Evolutionary conservation across 441 rosid species (phyloP).

Genomic region (Corymbia calophylla): DNA sequence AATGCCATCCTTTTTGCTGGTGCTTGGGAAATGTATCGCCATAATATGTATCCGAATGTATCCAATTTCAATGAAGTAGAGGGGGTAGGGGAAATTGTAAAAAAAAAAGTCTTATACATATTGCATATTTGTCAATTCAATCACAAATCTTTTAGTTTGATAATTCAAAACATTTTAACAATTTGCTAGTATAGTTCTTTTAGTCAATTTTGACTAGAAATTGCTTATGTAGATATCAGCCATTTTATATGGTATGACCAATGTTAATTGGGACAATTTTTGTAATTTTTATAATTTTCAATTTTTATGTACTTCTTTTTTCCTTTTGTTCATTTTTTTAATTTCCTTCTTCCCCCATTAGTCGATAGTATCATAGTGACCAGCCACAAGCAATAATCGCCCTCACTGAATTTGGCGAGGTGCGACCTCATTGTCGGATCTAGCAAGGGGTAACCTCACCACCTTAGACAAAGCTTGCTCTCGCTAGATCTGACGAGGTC

Average conservation of each 20-base stretch:
- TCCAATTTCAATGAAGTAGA: not conserved
- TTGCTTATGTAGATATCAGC: rapidly evolving
- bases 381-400: not conserved
- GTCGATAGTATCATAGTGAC: not conserved
- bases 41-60: not conserved
- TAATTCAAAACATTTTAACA: rapidly evolving
- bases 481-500: rapidly evolving
- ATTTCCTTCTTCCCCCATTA: rapidly evolving
- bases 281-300: too few relatives aligned
- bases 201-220: rapidly evolving
- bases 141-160: rapidly evolving
- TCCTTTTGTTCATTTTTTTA: too few relatives aligned
- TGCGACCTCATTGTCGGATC: rapidly evolving
- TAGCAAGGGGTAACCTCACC: rapidly evolving
- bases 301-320: too few relatives aligned
- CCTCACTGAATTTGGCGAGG: not conserved
- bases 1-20: not conserved
- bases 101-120: too few relatives aligned
- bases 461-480: not conserved
- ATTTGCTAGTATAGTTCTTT: rapidly evolving
- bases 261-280: rapidly evolving
- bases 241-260: rapidly evolving
- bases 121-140: too few relatives aligned
- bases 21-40: not conserved
- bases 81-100: not conserved